Conservation (phyloP, 2,329 filamentous ascomycete species). For the Colletotrichum limetticola region DNA sequence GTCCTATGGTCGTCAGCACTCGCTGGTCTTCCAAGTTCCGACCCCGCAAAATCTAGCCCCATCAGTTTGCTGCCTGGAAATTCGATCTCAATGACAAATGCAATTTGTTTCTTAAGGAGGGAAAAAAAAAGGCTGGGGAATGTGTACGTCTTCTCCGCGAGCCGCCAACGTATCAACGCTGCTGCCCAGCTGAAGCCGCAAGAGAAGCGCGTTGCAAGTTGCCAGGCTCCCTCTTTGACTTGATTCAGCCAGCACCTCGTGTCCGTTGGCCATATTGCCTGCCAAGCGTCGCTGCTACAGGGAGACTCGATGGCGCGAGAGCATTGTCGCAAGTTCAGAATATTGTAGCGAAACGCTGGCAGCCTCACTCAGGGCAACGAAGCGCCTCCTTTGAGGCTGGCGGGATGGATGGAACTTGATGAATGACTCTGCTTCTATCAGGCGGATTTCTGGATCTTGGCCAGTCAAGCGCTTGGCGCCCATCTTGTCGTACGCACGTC, state of each 20-base stretch:
- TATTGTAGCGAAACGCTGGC: slow-evolving; percentile 6
- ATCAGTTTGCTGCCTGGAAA: background rate
- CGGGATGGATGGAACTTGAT: background rate
- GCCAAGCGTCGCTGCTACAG: background rate
- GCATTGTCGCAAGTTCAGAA: background rate
- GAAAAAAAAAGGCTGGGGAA: background rate
- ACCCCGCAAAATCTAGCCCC: background rate
- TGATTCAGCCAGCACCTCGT: background rate
- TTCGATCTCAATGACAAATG: background rate
- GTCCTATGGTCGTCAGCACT: background rate
- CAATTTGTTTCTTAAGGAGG: background rate
- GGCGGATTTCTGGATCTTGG: background rate
- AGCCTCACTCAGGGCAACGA: background rate
- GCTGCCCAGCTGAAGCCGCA: background rate
- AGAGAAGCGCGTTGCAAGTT: background rate
- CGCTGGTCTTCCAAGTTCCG: background rate
- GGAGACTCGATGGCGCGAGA: background rate
- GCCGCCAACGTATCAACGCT: background rate
- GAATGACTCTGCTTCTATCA: background rate
- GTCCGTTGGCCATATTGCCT: background rate
- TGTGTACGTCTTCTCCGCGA: background rate
- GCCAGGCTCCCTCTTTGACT: background rate
- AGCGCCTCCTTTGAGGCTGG: background rate
- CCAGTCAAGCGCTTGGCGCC: background rate
- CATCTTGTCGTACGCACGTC: background rate